A percentile compares a stretch with the other conserved stretches of the same genome.
Evolutionary conservation across 257 asterid species (phyloP).

Genomic region (Linaria vulgaris): DNA sequence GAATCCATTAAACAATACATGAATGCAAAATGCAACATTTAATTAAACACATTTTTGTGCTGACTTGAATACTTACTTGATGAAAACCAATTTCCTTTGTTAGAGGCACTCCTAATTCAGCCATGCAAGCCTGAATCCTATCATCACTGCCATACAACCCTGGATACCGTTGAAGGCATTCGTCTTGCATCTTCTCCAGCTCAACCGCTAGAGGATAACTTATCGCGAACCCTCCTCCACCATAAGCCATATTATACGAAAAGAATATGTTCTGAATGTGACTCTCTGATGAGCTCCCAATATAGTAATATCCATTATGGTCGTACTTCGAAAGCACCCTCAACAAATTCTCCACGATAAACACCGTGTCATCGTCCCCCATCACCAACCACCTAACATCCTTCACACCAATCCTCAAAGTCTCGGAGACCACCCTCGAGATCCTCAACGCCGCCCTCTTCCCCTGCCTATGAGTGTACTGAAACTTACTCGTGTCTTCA

Average conservation of each 20-base stretch:
- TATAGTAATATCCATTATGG: slow-evolving; percentile 62
- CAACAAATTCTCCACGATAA: slow-evolving; percentile 64
- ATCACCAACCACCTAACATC: slow-evolving; percentile 83
- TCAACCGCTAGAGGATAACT: slow-evolving; percentile 81
- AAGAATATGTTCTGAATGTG: slow-evolving; percentile 77
- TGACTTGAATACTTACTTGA: slow-evolving; percentile 46
- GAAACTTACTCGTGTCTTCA: slow-evolving; percentile 45
- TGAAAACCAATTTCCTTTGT: slow-evolving; percentile 78
- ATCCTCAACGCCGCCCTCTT: slow-evolving; percentile 67
- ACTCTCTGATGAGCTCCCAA: slow-evolving; percentile 77
- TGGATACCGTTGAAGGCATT: slow-evolving; percentile 72
- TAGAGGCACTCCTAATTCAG: slow-evolving; percentile 86
- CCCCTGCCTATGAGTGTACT: slow-evolving; percentile 63
- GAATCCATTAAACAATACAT: no score
- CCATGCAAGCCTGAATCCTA: slow-evolving; percentile 84
- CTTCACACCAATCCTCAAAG: slow-evolving; percentile 54
- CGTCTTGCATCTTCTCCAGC: slow-evolving; percentile 78
- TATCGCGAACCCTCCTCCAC: slow-evolving; percentile 90
- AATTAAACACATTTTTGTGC: no score
- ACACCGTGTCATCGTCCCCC: slow-evolving; percentile 92
- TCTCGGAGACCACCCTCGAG: slow-evolving; percentile 76
- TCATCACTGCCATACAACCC: slow-evolving; percentile 81
- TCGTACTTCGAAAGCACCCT: slow-evolving; percentile 68
- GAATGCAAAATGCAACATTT: background rate
- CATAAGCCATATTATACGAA: slow-evolving; percentile 79